Evolutionary conservation across 2,329 filamentous ascomycete genomes (phyloP).

Genomic region (Cryphonectria radicalis): DNA sequence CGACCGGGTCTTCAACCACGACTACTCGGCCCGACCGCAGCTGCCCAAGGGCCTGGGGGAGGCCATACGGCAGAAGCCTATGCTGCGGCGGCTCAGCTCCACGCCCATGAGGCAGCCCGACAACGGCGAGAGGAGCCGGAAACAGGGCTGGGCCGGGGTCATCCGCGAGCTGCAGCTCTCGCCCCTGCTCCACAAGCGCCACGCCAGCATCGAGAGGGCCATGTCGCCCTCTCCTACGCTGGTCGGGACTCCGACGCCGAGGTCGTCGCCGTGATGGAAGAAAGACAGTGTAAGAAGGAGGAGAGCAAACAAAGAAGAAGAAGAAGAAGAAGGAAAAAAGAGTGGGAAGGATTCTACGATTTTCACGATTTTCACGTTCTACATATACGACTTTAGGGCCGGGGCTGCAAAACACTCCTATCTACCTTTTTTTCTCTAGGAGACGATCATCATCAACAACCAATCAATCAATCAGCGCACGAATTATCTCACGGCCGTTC

Average conservation of each 20-base stretch:
- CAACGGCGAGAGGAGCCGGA: slow-evolving; percentile 50
- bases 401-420: not conserved
- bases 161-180: slow-evolving; percentile 66
- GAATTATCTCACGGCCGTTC: not conserved
- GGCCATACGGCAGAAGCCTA: slow-evolving; percentile 49
- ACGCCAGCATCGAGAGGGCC: slow-evolving; percentile 64
- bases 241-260: slow-evolving; percentile 37
- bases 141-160: slow-evolving; percentile 65
- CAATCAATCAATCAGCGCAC: not conserved
- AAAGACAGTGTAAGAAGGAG: not conserved
- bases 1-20: slow-evolving; percentile 33
- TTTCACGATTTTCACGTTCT: slow-evolving; percentile 27
- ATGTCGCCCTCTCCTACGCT: slow-evolving; percentile 43
- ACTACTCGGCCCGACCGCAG: slow-evolving; percentile 37
- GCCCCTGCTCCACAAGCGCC: slow-evolving; percentile 63
- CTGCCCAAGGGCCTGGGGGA: slow-evolving; percentile 50
- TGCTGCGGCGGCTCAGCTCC: slow-evolving; percentile 57
- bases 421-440: not conserved
- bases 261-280: slow-evolving; percentile 29
- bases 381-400: slow-evolving; percentile 15
- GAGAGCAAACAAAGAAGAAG: slow-evolving; percentile 21
- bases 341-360: slow-evolving; percentile 14
- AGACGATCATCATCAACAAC: not conserved
- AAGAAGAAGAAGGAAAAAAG: not conserved
- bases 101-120: slow-evolving; percentile 58